phyloP scores from a whole-genome alignment of 345 rosid species.

The Corchorus olitorius region DNA sequence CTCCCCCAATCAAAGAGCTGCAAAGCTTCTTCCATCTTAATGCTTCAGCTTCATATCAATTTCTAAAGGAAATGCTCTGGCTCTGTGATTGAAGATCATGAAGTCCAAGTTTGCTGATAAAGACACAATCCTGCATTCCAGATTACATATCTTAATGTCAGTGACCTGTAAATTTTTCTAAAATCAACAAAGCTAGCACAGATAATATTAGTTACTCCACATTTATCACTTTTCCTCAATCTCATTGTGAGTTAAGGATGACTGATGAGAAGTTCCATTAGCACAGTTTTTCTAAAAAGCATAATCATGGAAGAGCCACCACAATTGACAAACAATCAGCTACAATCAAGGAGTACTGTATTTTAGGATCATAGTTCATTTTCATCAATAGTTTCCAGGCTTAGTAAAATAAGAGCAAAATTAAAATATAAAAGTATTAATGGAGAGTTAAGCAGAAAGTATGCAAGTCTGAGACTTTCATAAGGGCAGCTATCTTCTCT shows the following conservation, averaged over 20 bases:
- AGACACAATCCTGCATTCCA: constrained; percentile 72
- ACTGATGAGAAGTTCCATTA: background rate
- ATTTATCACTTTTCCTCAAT: background rate
- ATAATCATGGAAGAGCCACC: background rate
- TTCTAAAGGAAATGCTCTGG: constrained; percentile 41
- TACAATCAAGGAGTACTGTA: background rate
- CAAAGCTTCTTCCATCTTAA: constrained; percentile 26
- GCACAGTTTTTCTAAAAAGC: background rate
- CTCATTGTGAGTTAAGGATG: background rate
- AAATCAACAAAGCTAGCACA: background rate
- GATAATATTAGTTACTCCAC: background rate
- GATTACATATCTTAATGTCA: constrained; percentile 17
- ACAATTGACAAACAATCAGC: constrained; percentile 4
- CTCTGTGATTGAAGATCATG: constrained; percentile 82
- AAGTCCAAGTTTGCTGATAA: constrained; percentile 81
- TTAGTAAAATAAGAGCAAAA: background rate
- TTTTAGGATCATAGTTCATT: background rate
- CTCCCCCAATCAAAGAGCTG: background rate
- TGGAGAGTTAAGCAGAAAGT: background rate
- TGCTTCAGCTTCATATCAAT: constrained; percentile 49
- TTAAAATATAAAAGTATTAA: background rate
- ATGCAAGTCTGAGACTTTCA: background rate
- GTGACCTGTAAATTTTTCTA: background rate
- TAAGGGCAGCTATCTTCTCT: background rate
- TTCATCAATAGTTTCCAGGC: background rate